Conservation (phyloP, 768 basidiomycete species). For the Russula foetens region DNA sequence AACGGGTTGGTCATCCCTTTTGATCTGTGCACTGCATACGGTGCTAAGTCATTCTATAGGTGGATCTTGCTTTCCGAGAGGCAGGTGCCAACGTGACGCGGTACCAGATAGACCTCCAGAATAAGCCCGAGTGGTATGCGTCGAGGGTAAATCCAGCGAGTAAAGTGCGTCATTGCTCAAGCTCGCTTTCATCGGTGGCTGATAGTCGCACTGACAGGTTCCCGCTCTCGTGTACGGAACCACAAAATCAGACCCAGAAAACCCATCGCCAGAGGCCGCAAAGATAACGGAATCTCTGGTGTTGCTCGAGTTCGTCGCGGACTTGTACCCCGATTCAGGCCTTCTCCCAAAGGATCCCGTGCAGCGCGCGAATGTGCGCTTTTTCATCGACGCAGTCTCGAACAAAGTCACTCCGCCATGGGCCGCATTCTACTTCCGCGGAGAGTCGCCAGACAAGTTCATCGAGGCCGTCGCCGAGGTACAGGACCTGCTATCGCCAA, state of each 20-base stretch:
- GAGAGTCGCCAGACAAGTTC: constrained; percentile 32
- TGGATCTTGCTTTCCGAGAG: constrained; percentile 51
- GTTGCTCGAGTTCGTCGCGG: constrained; percentile 54
- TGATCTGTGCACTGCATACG: background rate
- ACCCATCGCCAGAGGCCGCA: constrained; percentile 45
- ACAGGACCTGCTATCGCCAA: constrained; percentile 39
- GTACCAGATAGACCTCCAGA: constrained; percentile 46
- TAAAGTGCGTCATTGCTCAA: constrained; percentile 44
- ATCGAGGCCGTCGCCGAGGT: constrained; percentile 36
- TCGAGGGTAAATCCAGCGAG: constrained; percentile 52
- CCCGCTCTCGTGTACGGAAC: constrained; percentile 56
- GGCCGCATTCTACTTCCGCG: constrained; percentile 27
- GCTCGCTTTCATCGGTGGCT: too few relatives aligned
- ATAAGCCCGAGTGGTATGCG: constrained; percentile 66
- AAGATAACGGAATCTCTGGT: constrained; percentile 55
- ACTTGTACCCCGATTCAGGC: constrained; percentile 37
- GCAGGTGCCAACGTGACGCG: constrained; percentile 38
- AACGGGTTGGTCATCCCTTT: constrained; percentile 32
- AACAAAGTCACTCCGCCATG: constrained; percentile 35
- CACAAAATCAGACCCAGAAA: constrained; percentile 41
- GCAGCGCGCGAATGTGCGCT: constrained; percentile 43
- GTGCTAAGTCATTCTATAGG: constrained; percentile 27
- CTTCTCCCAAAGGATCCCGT: constrained; percentile 48
- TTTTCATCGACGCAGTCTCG: constrained; percentile 47
- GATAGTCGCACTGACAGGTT: constrained; percentile 29